Evolutionary conservation across 2,329 filamentous ascomycete species (phyloP), one percentile per base, ranked within the genome.

Genomic region (Trichoderma sp.): DNA sequence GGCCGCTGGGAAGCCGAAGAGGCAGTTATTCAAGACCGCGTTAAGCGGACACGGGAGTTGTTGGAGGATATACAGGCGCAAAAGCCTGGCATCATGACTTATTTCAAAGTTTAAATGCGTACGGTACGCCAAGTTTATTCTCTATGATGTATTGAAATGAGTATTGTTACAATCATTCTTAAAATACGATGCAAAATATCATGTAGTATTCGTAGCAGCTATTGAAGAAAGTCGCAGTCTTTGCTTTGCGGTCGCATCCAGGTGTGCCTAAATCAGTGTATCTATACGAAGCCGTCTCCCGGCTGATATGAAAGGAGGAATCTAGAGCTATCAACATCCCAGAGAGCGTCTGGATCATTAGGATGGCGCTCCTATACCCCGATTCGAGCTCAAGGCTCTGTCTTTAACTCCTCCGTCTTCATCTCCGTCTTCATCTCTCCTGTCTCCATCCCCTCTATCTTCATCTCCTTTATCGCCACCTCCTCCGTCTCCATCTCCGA

Each of bases 1-100:
- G 82, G 81, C 6, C 79, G 86, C 30, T 88, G 86, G 86, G 79
- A 79, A 8, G 85, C 86, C 0, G 87, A 89, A 75, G 80, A 84
- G 70, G 81, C 81, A 49, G 86, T 88, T 2, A 83, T 88, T 24
- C 77, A 79, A 72, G 87, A 88, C 72, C 78, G 86, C 61, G 80
- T 80, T 66, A 80, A 81, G 69, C 79, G 86, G 72, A 86, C 85
- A 2, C 79, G 79, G 73, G 85, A 87, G 70, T 70, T 89, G 26
- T 71, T 88, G 59, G 85, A 88, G 54, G 83, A 86, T 43, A 70
- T 84, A 2, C 76, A 79, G 70, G 78, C 79, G 34, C 81, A 81
- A 0, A 71, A 71, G 18, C 69, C 75, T 5, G 77, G 78, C 3
- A 61, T 83, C 32, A 68, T 73, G 54, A 77, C 79, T 1, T 71